Conservation (phyloP, 148 eudicot genomes). For the Rhododendron molle region DNA sequence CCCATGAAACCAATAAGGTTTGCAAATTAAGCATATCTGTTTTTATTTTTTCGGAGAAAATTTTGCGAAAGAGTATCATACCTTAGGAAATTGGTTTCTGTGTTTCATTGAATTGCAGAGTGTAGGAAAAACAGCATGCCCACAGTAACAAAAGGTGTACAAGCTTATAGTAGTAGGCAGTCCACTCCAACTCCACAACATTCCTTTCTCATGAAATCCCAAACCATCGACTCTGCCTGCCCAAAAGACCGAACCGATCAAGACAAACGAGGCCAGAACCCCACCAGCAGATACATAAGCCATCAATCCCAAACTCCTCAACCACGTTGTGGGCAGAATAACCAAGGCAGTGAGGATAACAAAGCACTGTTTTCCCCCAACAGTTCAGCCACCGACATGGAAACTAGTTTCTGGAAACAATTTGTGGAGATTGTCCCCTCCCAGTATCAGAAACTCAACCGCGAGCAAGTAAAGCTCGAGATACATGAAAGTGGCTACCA, state of each 20-base stretch:
- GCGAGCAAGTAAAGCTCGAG: constrained; percentile 41
- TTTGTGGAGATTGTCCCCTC: constrained; percentile 41
- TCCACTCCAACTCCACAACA: constrained; percentile 33
- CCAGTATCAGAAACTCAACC: constrained; percentile 40
- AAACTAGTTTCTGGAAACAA: constrained; percentile 26
- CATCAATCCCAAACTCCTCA: constrained; percentile 37
- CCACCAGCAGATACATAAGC: constrained; percentile 56
- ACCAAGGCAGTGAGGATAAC: constrained; percentile 32
- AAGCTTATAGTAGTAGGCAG: constrained; percentile 49
- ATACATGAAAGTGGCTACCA: constrained; percentile 35
- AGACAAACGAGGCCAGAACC: constrained; percentile 36
- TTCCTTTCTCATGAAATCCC: constrained; percentile 46
- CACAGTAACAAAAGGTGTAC: constrained; percentile 59
- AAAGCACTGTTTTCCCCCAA: constrained; percentile 39
- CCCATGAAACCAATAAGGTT: too few relatives aligned
- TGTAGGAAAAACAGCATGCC: constrained; percentile 62
- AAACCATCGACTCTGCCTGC: constrained; percentile 44
- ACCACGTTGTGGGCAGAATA: constrained; percentile 52
- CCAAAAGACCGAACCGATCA: constrained; percentile 43
- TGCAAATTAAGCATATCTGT: too few relatives aligned
- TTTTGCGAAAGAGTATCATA: constrained; percentile 3
- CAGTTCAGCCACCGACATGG: constrained; percentile 16
- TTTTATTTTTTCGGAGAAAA: too few relatives aligned
- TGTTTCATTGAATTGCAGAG: constrained; percentile 55
- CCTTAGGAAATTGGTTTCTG: constrained; percentile 51